Evolutionary conservation across 2,329 filamentous ascomycete species (phyloP), one percentile per base, ranked within the genome.

Genomic region (Exophiala viscosa): DNA sequence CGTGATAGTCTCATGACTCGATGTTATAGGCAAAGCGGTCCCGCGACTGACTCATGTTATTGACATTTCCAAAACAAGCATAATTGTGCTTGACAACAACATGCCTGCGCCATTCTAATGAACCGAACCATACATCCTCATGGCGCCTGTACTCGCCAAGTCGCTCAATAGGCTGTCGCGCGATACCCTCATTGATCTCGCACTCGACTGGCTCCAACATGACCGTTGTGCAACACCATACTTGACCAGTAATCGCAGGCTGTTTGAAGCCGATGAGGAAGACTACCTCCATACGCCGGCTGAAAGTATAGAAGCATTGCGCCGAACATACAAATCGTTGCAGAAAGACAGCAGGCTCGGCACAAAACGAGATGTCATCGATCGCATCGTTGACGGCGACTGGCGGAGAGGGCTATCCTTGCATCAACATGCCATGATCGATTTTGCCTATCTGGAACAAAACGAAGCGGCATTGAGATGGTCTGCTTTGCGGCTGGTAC

Each of bases 201-300:
- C 81, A 0, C 77, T 90, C 17, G 80, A 86, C 71, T 95, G 90
- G 90, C 82, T 95, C 2, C 74, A 77, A 58, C 85, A 87, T 58
- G 74, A 83, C 36, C 69, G 77, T 3, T 73, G 79, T 14, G 85
- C 81, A 39, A 74, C 74, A 1, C 86, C 86, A 0, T 83, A 78
- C 65, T 78, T 86, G 41, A 75, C 65, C 57, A 68, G 35, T 63
- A 72, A 77, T n/a, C 73, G 80, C 14, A 71, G 61, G 1, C 65
- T 77, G 6, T 71, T 74, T 6, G 73, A 78, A 0, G 77, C 81
- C 9, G 79, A 83, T 1, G 80, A 86, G 50, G 75, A 76, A 32
- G 77, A 82, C 53, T 85, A 86, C 58, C 76, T 87, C 31, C 90
- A 90, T 66, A 82, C 85, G 4, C 81, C 86, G 0, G 85, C 82